Percentiles rank a stretch among this genome's conserved stretches.
These are phyloP conservation scores for Russula sp. DNA, from an alignment of 768 basidiomycete genomes.

Conservation along the genomic window DNA sequence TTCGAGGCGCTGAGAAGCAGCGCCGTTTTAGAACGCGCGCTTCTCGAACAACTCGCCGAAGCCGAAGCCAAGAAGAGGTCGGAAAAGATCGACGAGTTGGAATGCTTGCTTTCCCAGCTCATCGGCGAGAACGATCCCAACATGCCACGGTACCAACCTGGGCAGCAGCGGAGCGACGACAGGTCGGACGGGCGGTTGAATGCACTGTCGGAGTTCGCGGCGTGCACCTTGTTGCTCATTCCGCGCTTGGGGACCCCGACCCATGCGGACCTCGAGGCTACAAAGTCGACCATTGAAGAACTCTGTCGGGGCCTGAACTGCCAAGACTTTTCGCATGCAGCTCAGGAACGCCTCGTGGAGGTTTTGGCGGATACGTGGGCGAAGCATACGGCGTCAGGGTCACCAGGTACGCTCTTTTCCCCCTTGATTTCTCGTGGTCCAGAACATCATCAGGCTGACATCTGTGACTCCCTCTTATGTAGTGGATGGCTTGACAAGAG, in stretches of 20 bases:
- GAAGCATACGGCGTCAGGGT: not conserved
- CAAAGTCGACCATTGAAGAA: not conserved
- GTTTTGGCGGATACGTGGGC: not conserved
- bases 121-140: not conserved
- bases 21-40: not conserved
- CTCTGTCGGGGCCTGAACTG: constrained; percentile 3
- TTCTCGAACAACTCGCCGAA: not conserved
- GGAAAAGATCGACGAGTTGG: not conserved
- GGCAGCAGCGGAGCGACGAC: no score
- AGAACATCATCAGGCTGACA: no score
- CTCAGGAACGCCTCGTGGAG: not conserved
- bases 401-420: not conserved
- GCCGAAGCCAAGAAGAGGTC: not conserved
- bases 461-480: not conserved
- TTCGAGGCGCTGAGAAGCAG: no score
- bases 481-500: not conserved
- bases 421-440: no score
- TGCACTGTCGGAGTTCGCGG: not conserved
- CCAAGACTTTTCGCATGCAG: not conserved
- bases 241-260: not conserved
- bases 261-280: not conserved
- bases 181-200: not conserved
- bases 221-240: not conserved
- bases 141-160: not conserved
- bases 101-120: not conserved